These are phyloP conservation scores for Trichosporon asahii DNA, from an alignment of 1,284 basidiomycete species.

Conservation along the genomic window DNA sequence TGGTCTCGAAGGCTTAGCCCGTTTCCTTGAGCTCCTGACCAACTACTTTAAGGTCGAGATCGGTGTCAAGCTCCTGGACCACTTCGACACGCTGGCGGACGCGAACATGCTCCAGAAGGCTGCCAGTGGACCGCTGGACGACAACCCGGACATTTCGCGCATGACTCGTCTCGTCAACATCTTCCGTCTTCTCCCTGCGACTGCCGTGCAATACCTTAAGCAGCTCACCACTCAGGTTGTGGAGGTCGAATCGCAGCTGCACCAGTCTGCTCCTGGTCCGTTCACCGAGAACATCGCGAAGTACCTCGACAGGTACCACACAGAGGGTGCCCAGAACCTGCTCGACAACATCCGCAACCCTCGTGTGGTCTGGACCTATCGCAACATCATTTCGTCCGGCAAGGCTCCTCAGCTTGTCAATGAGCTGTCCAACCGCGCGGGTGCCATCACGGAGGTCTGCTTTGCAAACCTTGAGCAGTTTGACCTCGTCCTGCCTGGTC, in stretches of 20 bases:
- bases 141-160: conserved; percentile 88
- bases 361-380: conserved; percentile 71
- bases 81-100: conserved; percentile 80
- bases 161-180: conserved; percentile 93
- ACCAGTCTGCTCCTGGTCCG: conserved; percentile 82
- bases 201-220: conserved; percentile 88
- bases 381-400: conserved; percentile 73
- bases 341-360: conserved; percentile 71
- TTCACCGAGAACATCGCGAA: conserved; percentile 91
- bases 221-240: conserved; percentile 82
- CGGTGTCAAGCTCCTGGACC: conserved; percentile 93
- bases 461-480: conserved; percentile 59
- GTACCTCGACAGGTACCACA: conserved; percentile 86
- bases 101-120: conserved; percentile 76
- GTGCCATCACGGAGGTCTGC: conserved; percentile 61
- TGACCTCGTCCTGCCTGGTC: conserved; percentile 62
- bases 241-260: conserved; percentile 87
- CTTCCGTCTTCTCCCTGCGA: conserved; percentile 89
- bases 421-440: conserved; percentile 66
- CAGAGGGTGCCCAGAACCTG: conserved; percentile 80
- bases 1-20: conserved; percentile 89
- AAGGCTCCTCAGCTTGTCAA: conserved; percentile 72
- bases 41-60: conserved; percentile 99
- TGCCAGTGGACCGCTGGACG: conserved; percentile 71
- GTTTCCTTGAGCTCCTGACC: conserved; percentile 89